Conservation (phyloP, 441 rosid genomes). For the Geranium incanum region DNA sequence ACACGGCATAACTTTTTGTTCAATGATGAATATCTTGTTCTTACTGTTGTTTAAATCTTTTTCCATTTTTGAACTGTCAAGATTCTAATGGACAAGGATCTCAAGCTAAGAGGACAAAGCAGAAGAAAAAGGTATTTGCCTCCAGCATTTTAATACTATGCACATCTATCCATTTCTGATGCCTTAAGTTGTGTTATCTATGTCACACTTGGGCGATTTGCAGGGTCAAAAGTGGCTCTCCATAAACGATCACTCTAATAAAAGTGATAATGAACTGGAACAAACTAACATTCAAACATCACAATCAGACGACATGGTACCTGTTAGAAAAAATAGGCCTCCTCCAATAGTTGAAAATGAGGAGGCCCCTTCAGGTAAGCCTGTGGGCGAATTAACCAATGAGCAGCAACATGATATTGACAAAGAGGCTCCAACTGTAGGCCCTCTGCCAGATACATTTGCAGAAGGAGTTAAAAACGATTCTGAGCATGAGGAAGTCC, state of each 20-base stretch:
- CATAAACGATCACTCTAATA: slow-evolving; percentile 31
- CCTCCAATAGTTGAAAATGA: slow-evolving; percentile 33
- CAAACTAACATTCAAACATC: slow-evolving; percentile 28
- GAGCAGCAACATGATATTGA: slow-evolving; percentile 29
- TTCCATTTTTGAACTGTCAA: slow-evolving; percentile 19
- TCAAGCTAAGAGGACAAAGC: slow-evolving; percentile 42
- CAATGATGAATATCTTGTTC: background rate
- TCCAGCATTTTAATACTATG: slow-evolving; percentile 12
- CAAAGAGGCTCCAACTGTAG: slow-evolving; percentile 27
- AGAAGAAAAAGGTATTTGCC: slow-evolving; percentile 55
- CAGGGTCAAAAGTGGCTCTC: slow-evolving; percentile 51
- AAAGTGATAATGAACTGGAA: slow-evolving; percentile 32
- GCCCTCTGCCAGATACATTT: slow-evolving; percentile 29
- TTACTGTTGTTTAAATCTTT: background rate
- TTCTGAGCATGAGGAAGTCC: slow-evolving; percentile 31
- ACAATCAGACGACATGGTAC: slow-evolving; percentile 27
- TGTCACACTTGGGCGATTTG: slow-evolving; percentile 23
- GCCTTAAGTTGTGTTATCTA: slow-evolving; percentile 14
- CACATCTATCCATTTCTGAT: background rate
- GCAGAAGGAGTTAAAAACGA: slow-evolving; percentile 31
- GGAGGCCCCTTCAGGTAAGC: slow-evolving; percentile 30
- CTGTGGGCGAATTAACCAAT: slow-evolving; percentile 23
- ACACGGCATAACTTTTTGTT: background rate
- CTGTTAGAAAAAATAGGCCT: slow-evolving; percentile 29
- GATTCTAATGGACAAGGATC: slow-evolving; percentile 61